Evolutionary conservation across 1,284 basidiomycete genomes (phyloP), one percentile per base, ranked within the genome.

Genomic region (Taiwanofungus camphoratus): DNA sequence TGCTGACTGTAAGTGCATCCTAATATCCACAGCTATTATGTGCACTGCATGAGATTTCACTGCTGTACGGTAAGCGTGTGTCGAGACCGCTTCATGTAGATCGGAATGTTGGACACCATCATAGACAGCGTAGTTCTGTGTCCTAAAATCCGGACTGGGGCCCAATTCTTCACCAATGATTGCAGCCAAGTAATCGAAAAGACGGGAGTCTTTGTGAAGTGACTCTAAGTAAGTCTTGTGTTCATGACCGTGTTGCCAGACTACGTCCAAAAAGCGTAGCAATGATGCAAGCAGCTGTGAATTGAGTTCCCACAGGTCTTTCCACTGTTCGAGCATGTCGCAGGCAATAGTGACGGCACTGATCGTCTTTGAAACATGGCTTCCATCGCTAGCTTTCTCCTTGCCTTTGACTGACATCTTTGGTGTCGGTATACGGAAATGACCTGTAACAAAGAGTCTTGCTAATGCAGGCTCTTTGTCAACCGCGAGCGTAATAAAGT

Each of bases 391-490:
- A 6, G 58, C 62, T 38, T 59, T 60, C 36, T 57, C 55, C 39
- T 63, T 74, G 8, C 66, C 68, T 51, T 74, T 74, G 39, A 60
- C 45, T 30, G 44, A 41, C 2, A 23, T n/a, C 16, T 34, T 29
- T 7, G 36, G 30, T 8, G 8, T 63, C 1, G 78, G 73, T 26
- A 71, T 66, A 44, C 73, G 76, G 62, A 78, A 82, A 42, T 76
- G 75, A 2, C 82, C 92, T 0, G 79, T 80, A 40, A 92, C 79
- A 45, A 95, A 84, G 13, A 96, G 71, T 34, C 79, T 77, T 0
- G 90, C 90, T 4, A 96, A 72, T 0, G 92, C 91, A 1, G 93
- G 92, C 57, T 95, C 92, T 44, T 82, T 86, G 50, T 90, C 82
- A 16, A 93, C 80, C 3, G 91, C 83, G 11, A 89, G 73, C 0